Evolutionary conservation across 805 yeast species (phyloP), one percentile per base, ranked within the genome.

Genomic region (Ogataea neopini): DNA sequence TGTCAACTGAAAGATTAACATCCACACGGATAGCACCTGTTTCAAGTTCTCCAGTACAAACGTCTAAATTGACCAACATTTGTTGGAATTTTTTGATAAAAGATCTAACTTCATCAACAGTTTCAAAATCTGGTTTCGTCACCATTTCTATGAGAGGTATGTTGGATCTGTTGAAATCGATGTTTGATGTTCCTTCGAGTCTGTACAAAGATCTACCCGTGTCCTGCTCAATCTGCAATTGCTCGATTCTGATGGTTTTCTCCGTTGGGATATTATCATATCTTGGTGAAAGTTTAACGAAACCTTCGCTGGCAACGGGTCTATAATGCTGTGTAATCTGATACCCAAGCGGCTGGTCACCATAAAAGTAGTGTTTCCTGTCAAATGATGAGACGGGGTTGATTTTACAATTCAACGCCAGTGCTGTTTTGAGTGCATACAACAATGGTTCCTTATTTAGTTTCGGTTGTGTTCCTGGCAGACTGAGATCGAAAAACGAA

Each of bases 1-100:
- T 78, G 51, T 80, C 79, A 5, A 92, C 82, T 19, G 95, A 86
- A n/a, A 94, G 77, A 56, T 94, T 94, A 8, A 89, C 98, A 61
- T 94, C 99, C 4, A 92, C 94, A 59, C 99, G 75, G 77, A 94
- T 85, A 0, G 97, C 94, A 6, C 99, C 99, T 1, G 90, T 81
- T 61, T 94, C 98, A 61, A 94, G 73, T 56, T 91, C 96, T 13
- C 97, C 98, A 0, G 92, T 75, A 54, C 96, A 89, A 1, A 94
- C 79, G 4, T 78, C 80, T 43, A 89, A 63, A 53, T 80, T 82
- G 41, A 84, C 73, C 32, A 92, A 79, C 30, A 89, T 67, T 17
- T 80, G 73, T 59, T 88, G 96, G 52, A 85, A 86, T 60, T 90
- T 90, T 56, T 83, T 85, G 39, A 94, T 79, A 66, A 92, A 94